Conservation (phyloP, 768 basidiomycete species). For the Termitomyces sp. region DNA sequence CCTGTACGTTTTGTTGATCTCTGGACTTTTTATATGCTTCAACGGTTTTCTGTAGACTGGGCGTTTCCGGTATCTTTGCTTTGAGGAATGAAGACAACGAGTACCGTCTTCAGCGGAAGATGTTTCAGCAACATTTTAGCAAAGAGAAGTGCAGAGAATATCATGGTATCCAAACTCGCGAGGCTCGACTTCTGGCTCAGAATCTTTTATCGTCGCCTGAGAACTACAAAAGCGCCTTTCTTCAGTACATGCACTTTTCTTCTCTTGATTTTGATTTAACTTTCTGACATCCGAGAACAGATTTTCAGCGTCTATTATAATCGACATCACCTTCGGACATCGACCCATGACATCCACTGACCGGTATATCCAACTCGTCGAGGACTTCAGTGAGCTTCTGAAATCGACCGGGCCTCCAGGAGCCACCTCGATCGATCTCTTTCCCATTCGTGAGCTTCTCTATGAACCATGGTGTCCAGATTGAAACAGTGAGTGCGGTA, state of each 20-base stretch:
- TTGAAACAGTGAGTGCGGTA: conserved; percentile 3
- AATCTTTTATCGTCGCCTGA: conserved; percentile 4
- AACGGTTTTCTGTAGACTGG: conserved; percentile 6
- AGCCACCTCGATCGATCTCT: conserved; percentile 7
- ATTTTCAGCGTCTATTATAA: conserved; percentile 6
- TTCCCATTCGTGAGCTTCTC: conserved; percentile 9
- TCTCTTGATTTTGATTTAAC: background rate
- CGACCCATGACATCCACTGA: background rate
- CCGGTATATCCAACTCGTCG: conserved; percentile 4
- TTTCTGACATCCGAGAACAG: background rate
- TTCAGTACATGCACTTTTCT: background rate
- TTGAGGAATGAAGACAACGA: background rate
- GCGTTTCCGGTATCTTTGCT: background rate
- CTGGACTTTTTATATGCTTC: background rate
- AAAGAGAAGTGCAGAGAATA: conserved; percentile 7
- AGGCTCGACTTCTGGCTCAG: conserved; percentile 14
- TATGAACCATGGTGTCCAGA: background rate
- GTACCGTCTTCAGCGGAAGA: conserved; percentile 9
- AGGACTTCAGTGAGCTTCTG: background rate
- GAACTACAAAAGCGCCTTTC: background rate
- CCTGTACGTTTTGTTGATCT: background rate
- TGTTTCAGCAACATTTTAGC: conserved; percentile 1
- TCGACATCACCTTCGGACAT: conserved; percentile 12
- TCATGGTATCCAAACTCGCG: conserved; percentile 8
- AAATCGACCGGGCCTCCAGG: conserved; percentile 5